phyloP scores from a whole-genome alignment of 2,329 filamentous ascomycete species.

The Cercospora sp. region DNA sequence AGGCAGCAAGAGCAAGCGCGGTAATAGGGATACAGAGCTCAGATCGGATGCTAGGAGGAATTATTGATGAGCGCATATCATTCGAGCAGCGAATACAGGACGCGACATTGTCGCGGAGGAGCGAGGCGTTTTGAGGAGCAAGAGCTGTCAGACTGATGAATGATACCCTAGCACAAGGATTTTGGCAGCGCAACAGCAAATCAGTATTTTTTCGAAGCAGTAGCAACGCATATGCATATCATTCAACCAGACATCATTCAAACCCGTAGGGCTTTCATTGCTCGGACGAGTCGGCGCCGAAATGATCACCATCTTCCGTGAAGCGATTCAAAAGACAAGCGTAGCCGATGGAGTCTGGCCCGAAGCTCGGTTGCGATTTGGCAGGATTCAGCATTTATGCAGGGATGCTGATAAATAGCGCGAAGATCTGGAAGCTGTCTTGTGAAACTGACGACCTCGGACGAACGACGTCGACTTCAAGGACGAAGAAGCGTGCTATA shows the following conservation, averaged over 20 bases:
- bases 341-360: neutral
- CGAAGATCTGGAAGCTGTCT: neutral
- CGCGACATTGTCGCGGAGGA: neutral
- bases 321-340: neutral
- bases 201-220: neutral
- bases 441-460: neutral
- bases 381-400: neutral
- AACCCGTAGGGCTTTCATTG: neutral
- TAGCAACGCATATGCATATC: neutral
- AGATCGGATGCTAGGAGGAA: conserved; percentile 20
- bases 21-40: conserved; percentile 14
- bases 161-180: conserved; percentile 1
- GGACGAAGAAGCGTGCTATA: neutral
- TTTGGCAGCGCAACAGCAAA: neutral
- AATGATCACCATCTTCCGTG: neutral
- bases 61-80: neutral
- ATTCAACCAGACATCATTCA: neutral
- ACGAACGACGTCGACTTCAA: neutral
- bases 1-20: conserved; percentile 16
- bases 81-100: neutral
- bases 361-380: neutral
- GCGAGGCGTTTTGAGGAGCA: neutral
- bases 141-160: neutral
- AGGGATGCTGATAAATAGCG: neutral
- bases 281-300: neutral